These are phyloP conservation scores for Citrus medica DNA, from an alignment of 345 rosid species.

Conservation along the genomic window DNA sequence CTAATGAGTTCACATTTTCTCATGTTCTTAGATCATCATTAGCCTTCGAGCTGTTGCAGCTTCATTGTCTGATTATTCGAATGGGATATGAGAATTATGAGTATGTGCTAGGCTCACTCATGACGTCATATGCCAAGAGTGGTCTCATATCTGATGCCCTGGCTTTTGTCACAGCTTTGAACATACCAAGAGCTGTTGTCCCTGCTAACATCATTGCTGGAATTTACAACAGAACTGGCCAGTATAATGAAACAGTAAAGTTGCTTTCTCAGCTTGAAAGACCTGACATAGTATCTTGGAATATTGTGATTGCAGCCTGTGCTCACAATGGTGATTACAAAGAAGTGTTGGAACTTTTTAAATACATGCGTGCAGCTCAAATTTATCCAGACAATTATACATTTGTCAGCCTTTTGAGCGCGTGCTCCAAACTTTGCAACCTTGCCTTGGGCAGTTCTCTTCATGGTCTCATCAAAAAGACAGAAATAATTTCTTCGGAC, in stretches of 20 bases:
- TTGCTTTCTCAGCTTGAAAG: slow-evolving; percentile 67
- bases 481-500: slow-evolving; percentile 46
- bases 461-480: slow-evolving; percentile 66
- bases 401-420: slow-evolving; percentile 60
- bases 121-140: slow-evolving; percentile 60
- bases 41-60: slow-evolving; percentile 43
- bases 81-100: slow-evolving; percentile 60
- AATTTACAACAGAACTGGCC: slow-evolving; percentile 60
- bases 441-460: slow-evolving; percentile 68
- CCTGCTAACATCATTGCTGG: slow-evolving; percentile 62
- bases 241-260: slow-evolving; percentile 51
- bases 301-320: slow-evolving; percentile 72
- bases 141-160: slow-evolving; percentile 55
- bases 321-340: slow-evolving; percentile 46
- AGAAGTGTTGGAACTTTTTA: slow-evolving; percentile 65
- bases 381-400: slow-evolving; percentile 76
- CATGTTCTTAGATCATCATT: slow-evolving; percentile 45
- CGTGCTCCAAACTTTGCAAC: slow-evolving; percentile 47
- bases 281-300: slow-evolving; percentile 82
- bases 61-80: slow-evolving; percentile 62
- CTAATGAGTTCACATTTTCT: slow-evolving; percentile 77
- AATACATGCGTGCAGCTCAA: slow-evolving; percentile 42
- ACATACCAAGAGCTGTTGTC: slow-evolving; percentile 29
- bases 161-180: slow-evolving; percentile 38
- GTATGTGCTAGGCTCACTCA: slow-evolving; percentile 68